Percentiles rank a stretch among this genome's conserved stretches.
These are phyloP conservation scores for Stentor coeruleus DNA, from an alignment of 73 alveolate genomes.

Conservation along the genomic window DNA sequence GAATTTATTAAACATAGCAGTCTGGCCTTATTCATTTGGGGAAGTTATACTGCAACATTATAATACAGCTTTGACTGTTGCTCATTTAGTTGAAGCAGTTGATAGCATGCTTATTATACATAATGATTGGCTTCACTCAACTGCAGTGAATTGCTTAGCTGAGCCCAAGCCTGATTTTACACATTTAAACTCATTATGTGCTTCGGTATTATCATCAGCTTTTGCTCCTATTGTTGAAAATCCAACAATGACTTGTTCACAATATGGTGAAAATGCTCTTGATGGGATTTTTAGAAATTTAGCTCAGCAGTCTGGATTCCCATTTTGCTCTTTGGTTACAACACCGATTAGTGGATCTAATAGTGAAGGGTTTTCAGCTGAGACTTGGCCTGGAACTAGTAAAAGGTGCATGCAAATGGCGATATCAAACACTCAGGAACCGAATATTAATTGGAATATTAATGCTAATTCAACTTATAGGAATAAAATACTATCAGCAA, in stretches of 20 bases:
- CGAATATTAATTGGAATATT: constrained; percentile 1
- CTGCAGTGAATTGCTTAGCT: background rate
- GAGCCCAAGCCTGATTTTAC: constrained; percentile 14
- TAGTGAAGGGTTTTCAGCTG: constrained; percentile 13
- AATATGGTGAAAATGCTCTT: constrained; percentile 4
- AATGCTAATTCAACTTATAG: background rate
- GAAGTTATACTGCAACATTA: constrained; percentile 68
- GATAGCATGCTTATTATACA: background rate
- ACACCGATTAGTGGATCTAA: background rate
- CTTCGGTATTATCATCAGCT: constrained; percentile 14
- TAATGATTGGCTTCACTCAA: constrained; percentile 22
- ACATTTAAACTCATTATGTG: constrained; percentile 5
- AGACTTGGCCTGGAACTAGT: background rate
- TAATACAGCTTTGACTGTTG: constrained; percentile 62
- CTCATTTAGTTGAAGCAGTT: constrained; percentile 17
- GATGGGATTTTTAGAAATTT: background rate
- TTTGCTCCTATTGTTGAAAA: background rate
- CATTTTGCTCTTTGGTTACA: background rate
- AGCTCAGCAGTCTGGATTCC: background rate
- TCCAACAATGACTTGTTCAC: background rate
- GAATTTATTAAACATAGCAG: constrained; percentile 57
- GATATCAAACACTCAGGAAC: constrained; percentile 2
- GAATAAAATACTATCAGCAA: background rate
- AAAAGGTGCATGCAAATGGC: constrained; percentile 17
- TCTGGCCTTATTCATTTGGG: constrained; percentile 73